These are phyloP conservation scores for Hsuehochloa calcarea DNA, from an alignment of 176 grass and related monocot genomes.

Conservation along the genomic window DNA sequence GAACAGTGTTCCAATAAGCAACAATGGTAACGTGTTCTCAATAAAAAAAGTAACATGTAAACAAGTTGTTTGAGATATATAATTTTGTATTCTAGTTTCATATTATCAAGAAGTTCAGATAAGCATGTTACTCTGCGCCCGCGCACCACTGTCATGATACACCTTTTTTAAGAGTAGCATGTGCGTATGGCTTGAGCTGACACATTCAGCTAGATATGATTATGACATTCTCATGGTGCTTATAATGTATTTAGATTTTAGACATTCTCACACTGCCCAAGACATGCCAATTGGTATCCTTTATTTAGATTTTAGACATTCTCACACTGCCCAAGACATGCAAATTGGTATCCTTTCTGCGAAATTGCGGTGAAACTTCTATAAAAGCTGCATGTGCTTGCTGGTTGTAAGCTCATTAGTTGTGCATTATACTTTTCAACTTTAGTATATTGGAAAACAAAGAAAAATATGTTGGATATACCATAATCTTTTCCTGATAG, in stretches of 20 bases:
- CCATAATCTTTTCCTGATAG: slow-evolving; percentile 32
- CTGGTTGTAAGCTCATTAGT: slow-evolving; percentile 16
- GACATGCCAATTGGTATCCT: background rate
- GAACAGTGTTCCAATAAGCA: slow-evolving; percentile 2
- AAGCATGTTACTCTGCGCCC: background rate
- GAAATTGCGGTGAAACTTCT: background rate
- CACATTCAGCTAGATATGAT: background rate
- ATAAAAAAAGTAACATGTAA: slow-evolving; percentile 12
- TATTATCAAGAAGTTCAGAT: slow-evolving; percentile 1
- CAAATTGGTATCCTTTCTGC: background rate
- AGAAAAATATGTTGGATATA: background rate
- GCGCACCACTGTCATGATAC: background rate
- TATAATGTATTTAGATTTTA: background rate
- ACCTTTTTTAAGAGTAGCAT: background rate
- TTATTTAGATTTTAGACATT: too few relatives aligned
- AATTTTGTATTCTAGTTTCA: slow-evolving; percentile 4
- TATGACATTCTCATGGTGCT: background rate
- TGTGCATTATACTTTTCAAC: slow-evolving; percentile 4
- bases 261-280: background rate
- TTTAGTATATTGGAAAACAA: slow-evolving; percentile 15
- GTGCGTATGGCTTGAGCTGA: slow-evolving; percentile 6
- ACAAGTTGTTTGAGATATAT: background rate
- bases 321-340: background rate
- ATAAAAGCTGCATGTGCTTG: background rate
- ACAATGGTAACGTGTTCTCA: background rate